Base-by-base conservation (phyloP, 345 rosid genomes). In the Boechera retrofracta region DNA sequence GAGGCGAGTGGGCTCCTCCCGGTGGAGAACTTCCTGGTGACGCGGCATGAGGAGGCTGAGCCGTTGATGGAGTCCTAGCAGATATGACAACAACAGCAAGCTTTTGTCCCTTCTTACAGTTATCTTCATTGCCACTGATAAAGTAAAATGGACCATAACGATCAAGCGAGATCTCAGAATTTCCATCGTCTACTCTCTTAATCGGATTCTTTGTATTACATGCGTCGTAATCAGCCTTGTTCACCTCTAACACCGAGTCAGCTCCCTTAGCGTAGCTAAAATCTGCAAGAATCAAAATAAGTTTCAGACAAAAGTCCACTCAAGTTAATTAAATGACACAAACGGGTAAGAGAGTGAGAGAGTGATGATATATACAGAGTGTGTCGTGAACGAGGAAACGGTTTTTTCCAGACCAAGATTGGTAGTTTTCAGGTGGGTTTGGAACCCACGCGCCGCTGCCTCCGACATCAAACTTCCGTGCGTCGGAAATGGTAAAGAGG, bases 341-440 rank as follows among this genome's bases (percentile, higher is more conserved):
- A 24, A 28, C 18, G 28, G 10, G 16, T 48, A 13, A 54, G 45
- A 29, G n/a, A 32, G 7, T 21, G 4, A 51, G 69, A 5, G 41
- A 29, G n/a, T 42, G 38, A 4, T 11, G 35, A 31, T 9, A 52
- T 7, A 58, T 88, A 89, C 97, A 44, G 67, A 94, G 87, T 39
- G 90, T 83, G 71, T 94, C 98, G 79, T 91, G 88, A 42, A 89
- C 86, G 79, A 82, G 88, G 78, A 94, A 94, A 71, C 98, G 85
- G 75, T 74, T 83, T 49, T 88, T 83, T 24, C 78, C 86, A 49
- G 96, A 89, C 97, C 98, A 90, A 48, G 86, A 87, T 67, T 78
- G 64, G 84, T 87, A 91, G n/a, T 70, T 77, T 82, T 89, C 90
- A 7, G 82, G 67, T 16, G 98, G 97, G 2, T 80, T 77, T 3